Evolutionary conservation across 2,329 filamentous ascomycete species (phyloP).

Genomic region (Tolypocladium pustulatum): DNA sequence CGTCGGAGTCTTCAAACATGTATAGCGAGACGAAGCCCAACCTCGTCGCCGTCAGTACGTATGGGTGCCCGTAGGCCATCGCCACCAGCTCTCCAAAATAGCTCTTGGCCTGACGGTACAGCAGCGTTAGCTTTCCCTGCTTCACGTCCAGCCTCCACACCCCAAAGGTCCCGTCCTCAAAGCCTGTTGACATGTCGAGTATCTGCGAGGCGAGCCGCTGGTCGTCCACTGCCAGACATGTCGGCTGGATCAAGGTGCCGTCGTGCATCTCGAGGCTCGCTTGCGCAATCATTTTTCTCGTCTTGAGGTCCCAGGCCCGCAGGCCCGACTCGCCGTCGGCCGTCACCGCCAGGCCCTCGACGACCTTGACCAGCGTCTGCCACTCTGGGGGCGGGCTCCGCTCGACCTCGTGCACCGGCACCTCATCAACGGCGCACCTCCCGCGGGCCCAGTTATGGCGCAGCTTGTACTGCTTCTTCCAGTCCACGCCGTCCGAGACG

Average conservation of each 20-base stretch:
- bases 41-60: slow-evolving; percentile 67
- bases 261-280: slow-evolving; percentile 19
- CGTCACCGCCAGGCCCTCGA: slow-evolving; percentile 68
- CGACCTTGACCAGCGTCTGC: slow-evolving; percentile 64
- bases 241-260: slow-evolving; percentile 32
- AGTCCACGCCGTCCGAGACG: slow-evolving; percentile 44
- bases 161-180: slow-evolving; percentile 59
- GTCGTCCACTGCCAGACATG: slow-evolving; percentile 56
- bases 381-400: slow-evolving; percentile 22
- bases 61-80: slow-evolving; percentile 64
- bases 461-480: slow-evolving; percentile 83
- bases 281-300: slow-evolving; percentile 47
- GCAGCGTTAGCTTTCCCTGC: slow-evolving; percentile 29
- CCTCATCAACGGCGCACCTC: slow-evolving; percentile 68
- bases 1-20: slow-evolving; percentile 35
- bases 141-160: slow-evolving; percentile 52
- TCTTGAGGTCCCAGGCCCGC: slow-evolving; percentile 67
- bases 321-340: slow-evolving; percentile 61
- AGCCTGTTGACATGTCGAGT: slow-evolving; percentile 58
- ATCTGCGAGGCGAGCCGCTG: slow-evolving; percentile 27
- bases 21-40: slow-evolving; percentile 69
- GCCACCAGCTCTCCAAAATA: slow-evolving; percentile 57
- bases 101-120: slow-evolving; percentile 51
- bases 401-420: slow-evolving; percentile 42
- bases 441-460: slow-evolving; percentile 87